Evolutionary conservation across 441 rosid genomes (phyloP).

Genomic region (Omphalea diandra): DNA sequence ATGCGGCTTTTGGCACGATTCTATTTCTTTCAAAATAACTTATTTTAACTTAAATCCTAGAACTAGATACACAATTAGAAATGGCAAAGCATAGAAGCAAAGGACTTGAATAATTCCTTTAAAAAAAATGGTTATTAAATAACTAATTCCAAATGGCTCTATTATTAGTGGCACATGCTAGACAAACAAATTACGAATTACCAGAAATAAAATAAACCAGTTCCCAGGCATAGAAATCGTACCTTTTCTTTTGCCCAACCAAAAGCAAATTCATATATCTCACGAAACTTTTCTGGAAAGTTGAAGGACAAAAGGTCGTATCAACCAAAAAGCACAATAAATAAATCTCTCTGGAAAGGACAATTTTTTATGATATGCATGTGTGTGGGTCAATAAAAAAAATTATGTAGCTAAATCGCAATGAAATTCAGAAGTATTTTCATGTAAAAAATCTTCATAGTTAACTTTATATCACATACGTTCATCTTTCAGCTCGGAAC

Average conservation of each 20-base stretch:
- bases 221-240: background rate
- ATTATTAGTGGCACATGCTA: background rate
- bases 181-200: background rate
- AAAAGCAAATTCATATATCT: slow-evolving; percentile 92
- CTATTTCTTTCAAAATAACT: no score
- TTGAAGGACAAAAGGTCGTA: slow-evolving; percentile 24
- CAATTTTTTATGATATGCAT: background rate
- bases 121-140: background rate
- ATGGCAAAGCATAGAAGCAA: background rate
- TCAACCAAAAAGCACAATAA: slow-evolving; percentile 11
- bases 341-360: background rate
- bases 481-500: slow-evolving; percentile 60
- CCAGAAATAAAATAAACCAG: background rate
- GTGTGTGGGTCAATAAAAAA: background rate
- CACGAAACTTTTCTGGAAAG: slow-evolving; percentile 85
- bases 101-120: background rate
- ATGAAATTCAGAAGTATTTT: background rate
- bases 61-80: background rate
- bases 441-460: background rate
- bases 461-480: slow-evolving; percentile 52
- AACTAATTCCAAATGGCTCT: background rate
- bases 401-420: background rate
- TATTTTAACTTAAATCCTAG: background rate
- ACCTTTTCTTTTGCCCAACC: slow-evolving; percentile 99
- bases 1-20: no score